Base-by-base conservation (phyloP, 192 early-diverging fungal genomes). In the Borealophlyctis nickersoniae region DNA sequence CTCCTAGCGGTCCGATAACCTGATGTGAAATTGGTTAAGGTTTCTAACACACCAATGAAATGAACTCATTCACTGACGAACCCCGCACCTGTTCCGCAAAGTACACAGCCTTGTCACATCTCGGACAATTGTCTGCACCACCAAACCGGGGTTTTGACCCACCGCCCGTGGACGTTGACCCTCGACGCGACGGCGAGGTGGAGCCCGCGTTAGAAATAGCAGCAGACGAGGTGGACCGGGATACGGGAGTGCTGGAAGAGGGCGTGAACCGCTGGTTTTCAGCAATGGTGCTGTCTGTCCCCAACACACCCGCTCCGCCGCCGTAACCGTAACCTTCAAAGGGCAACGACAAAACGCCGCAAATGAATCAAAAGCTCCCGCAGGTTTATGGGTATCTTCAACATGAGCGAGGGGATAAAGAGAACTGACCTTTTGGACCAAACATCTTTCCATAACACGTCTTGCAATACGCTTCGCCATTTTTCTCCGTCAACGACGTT, bases 351-450 rank as follows among this genome's bases (percentile, higher is more conserved):
- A 7, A 31, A 53, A 9, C 52, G 27, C 27, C 27, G 52, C 5
- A 24, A 5, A 33, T 24, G 5, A 16, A 33, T 33, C 7, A 32
- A 9, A 28, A 4, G 56, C 9, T n/a, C 39, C 36, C 4, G 22
- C 11, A 7, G 31, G 19, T 49, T 7, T 24, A 28, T 16, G 23
- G 22, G 23, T 27, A 33, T 16, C 34, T 33, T 30, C 34, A 34
- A 31, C 24, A 50, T 26, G 31, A 45, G 33, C 11, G 31, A 48
- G 2, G 28, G 22, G 23, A 36, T n/a, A n/a, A n/a, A n/a, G n/a
- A n/a, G n/a, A n/a, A n/a, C n/a, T n/a, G 26, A 65, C 75, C 75
- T 49, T 76, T 79, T 22, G 80, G 80, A 50, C 80, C 80, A 73
- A 77, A 82, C 19, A 79, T 50, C 60, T 76, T 77, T 4, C 66